Conservation (phyloP, 768 basidiomycete genomes). For the Kwoniella mangroviensis region DNA sequence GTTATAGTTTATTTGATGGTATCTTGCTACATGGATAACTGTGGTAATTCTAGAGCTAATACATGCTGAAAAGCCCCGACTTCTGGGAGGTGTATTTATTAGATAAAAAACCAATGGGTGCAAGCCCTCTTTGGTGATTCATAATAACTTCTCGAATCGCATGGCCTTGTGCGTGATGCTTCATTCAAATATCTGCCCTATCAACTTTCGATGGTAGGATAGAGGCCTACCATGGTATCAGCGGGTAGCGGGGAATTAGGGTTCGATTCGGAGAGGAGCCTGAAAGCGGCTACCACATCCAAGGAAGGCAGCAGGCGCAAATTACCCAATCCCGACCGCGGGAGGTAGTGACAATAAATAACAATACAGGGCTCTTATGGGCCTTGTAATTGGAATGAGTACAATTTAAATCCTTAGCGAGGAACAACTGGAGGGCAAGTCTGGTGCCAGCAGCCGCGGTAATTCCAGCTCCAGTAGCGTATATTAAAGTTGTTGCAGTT, state of each 20-base stretch:
- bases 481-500: constrained; percentile 62
- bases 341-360: constrained; percentile 62
- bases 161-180: constrained; percentile 74
- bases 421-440: constrained; percentile 63
- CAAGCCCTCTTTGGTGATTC: constrained; percentile 66
- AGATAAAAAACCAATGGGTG: constrained; percentile 68
- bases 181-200: constrained; percentile 75
- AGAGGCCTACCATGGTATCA: constrained; percentile 76
- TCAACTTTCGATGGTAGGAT: constrained; percentile 78
- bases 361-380: constrained; percentile 61
- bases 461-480: constrained; percentile 59
- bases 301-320: constrained; percentile 4
- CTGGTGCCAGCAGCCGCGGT: constrained; percentile 59
- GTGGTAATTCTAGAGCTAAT: constrained; percentile 79
- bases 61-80: constrained; percentile 73
- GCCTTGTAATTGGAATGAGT: constrained; percentile 62
- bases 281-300: constrained; percentile 8
- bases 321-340: constrained; percentile 41
- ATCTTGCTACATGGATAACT: constrained; percentile 77
- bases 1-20: constrained; percentile 81
- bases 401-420: constrained; percentile 63
- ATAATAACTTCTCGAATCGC: constrained; percentile 70
- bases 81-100: constrained; percentile 73
- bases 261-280: constrained; percentile 4
- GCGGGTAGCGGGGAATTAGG: constrained; percentile 70